Evolutionary conservation across 768 basidiomycete species (phyloP), one percentile per base, ranked within the genome.

Genomic region (Gelatoporia subvermispora): DNA sequence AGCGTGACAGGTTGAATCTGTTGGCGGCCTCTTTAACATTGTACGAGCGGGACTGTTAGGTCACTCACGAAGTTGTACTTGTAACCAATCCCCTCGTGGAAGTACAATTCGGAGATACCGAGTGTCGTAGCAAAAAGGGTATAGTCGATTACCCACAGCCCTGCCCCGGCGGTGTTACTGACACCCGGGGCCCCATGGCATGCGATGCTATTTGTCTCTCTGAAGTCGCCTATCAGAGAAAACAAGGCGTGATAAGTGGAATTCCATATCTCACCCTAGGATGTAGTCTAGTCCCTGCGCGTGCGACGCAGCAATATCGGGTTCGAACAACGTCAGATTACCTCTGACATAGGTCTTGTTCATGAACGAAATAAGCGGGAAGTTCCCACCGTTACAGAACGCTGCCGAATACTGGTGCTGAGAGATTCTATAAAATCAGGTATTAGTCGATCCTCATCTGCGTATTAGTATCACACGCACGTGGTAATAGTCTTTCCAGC

Each of bases 111-210:
- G 23, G 73, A 70, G 22, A 82, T 75, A 3, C 78, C 79, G 9
- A 81, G 62, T 52, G 76, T 75, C 2, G 77, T 65, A 59, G 81
- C 79, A 56, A 74, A 82, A 3, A 88, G 65, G 2, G 74, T 68
- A 61, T 86, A 84, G 60, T 87, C 84, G 50, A 85, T 65, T 10
- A 74, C 70, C 84, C 84, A 87, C 17, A 87, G 62, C 16, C 81
- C 79, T 0, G 83, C 82, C 13, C 84, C 85, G n/a, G 78, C 84
- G 1, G 77, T 78, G 58, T 86, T 82, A 59, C 80, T 82, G 9
- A 83, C 82, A 2, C 78, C 78, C 39, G 75, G 71, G 3, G 68
- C 68, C 18, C 71, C 71, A 42, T 69, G 71, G 39, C 71, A 72
- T 5, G 69, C 66, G 43, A 69, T 59, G 45, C 67, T 66, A 28